A percentile compares a stretch with the other conserved stretches of the same genome.
These are phyloP conservation scores for Backusella tuberculispora DNA, from an alignment of 192 early-diverging fungal genomes.

Conservation along the genomic window DNA sequence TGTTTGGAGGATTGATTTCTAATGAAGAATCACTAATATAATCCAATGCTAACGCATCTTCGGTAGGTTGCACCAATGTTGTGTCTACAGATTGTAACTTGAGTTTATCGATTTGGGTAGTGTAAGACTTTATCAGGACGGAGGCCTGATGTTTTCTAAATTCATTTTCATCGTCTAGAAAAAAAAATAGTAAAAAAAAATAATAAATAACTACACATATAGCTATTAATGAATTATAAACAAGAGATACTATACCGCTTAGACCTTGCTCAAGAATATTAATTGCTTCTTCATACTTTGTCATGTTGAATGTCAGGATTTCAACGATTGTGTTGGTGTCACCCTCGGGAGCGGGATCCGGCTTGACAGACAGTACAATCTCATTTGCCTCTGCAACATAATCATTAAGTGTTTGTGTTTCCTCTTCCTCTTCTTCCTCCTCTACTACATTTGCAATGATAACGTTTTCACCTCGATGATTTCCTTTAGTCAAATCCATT, in stretches of 20 bases:
- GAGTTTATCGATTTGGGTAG: constrained; percentile 58
- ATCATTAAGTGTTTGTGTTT: not conserved
- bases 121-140: constrained; percentile 47
- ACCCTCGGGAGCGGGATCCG: constrained; percentile 14
- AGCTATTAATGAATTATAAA: not conserved
- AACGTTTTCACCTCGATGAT: constrained; percentile 20
- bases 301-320: constrained; percentile 37
- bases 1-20: constrained; percentile 28
- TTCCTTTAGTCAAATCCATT: constrained; percentile 46
- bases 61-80: constrained; percentile 24
- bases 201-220: not conserved
- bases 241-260: constrained; percentile 51
- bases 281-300: constrained; percentile 61
- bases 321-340: not conserved
- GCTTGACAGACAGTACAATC: constrained; percentile 27
- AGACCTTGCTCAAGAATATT: constrained; percentile 64
- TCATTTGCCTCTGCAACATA: constrained; percentile 38
- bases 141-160: constrained; percentile 54
- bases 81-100: constrained; percentile 25
- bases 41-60: constrained; percentile 13
- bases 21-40: constrained; percentile 24
- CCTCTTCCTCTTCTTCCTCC: constrained; percentile 26
- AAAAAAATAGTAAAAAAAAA: too few species aligned
- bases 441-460: constrained; percentile 15
- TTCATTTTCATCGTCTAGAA: constrained; percentile 58